Conservation (phyloP, 73 alveolate genomes). For the Breviolum minutum region DNA sequence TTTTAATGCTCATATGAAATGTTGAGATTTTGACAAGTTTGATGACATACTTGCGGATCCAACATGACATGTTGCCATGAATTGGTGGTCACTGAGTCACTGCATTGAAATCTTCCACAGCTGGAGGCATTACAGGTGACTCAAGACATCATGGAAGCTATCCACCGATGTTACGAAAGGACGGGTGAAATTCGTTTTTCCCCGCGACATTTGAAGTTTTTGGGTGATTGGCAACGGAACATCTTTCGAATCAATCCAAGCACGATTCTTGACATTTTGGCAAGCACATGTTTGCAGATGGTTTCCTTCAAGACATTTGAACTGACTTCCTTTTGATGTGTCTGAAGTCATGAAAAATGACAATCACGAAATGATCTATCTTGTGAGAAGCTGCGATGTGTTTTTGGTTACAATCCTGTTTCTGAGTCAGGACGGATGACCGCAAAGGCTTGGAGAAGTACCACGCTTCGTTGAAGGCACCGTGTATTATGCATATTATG, state of each 20-base stretch:
- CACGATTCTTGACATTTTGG: not conserved
- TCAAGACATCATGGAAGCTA: slow-evolving; percentile 9
- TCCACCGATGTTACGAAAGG: slow-evolving; percentile 56
- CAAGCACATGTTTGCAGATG: not conserved
- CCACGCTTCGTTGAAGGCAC: slow-evolving; percentile 38
- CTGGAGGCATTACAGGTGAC: slow-evolving; percentile 28
- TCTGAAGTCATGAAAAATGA: too few relatives aligned
- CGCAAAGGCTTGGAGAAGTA: slow-evolving; percentile 39
- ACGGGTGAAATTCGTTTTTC: not conserved
- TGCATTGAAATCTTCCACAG: not conserved
- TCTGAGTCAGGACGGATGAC: slow-evolving; percentile 47
- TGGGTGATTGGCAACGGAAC: not conserved
- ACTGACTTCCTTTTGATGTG: too few relatives aligned
- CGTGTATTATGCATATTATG: not conserved
- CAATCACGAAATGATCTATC: too few relatives aligned
- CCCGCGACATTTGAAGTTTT: not conserved
- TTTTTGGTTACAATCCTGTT: not conserved
- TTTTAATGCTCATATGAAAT: not conserved
- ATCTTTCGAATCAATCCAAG: not conserved
- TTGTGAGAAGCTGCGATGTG: not conserved
- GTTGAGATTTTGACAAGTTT: not conserved
- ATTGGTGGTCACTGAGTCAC: not conserved
- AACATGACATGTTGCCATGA: not conserved
- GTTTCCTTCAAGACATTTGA: not conserved
- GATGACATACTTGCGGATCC: too few relatives aligned